Base-by-base conservation (phyloP, 768 basidiomycete genomes). In the Strobilomyces echinocephalus region DNA sequence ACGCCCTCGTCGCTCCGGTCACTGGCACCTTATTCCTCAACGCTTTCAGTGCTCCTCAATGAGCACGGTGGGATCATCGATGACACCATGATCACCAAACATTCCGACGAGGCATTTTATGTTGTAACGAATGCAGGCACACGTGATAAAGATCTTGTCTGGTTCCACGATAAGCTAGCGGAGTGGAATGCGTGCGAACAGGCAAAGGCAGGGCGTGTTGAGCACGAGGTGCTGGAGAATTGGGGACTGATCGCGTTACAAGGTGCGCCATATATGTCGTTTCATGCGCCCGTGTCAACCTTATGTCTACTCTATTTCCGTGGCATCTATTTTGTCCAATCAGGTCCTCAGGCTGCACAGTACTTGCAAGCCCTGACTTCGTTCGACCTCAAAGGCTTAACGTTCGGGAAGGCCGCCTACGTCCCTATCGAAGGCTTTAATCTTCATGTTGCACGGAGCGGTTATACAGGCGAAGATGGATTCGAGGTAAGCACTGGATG, bases 381-480 rank as follows among this genome's bases (percentile, higher is more conserved):
- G 10, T 87, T 80, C 60, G 88, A 94, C 68, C 76, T 98, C 11
- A 70, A 73, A 20, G 72, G 76, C 38, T 73, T 98, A 46, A 87
- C 85, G 26, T 97, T 99, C 63, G 93, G 94, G 36, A 85, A 82
- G 56, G 87, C 89, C 18, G 86, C 88, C 0, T 92, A 83, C 65
- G 79, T 91, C 9, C 82, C 87, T 1, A 78, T 97, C 39, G 85
- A 86, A 54, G 68, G 69, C 18, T 64, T 73, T 53, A 63, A 69
- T 4, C 79, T 91, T 34, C 93, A 98, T 65, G 82, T 98, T 30
- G 89, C 93, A 8, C 84, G 97, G 15, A 91, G 93, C 28, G 97
- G 97, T 5, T 99, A 99, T 72, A 98, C 97, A 0, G 97, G 97
- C 11, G 97, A 99, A 72, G 97, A 99, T 69, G 97, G 97, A 0